Evolutionary conservation across 805 yeast species (phyloP), one percentile per base, ranked within the genome.

Genomic region (Wickerhamomyces kurtzmanii): DNA sequence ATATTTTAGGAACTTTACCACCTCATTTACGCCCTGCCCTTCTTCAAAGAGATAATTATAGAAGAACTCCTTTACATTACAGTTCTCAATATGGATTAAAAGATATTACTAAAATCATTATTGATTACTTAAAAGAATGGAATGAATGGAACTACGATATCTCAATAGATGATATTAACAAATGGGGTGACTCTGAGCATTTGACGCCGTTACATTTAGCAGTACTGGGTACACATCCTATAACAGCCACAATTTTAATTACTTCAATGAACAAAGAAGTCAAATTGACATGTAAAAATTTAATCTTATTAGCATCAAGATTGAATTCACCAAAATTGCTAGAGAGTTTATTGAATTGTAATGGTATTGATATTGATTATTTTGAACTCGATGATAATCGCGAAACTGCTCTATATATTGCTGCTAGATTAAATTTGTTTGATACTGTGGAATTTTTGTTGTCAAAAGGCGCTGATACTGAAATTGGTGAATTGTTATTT

Each of bases 21-120:
- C 62, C 65, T 2, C 67, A 65, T 36, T 57, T 72, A 34, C 65
- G 75, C 34, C 55, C 64, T 15, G 65, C 68, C 3, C 57, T 87
- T 14, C 54, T 76, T 26, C 76, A 79, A 28, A 70, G 68, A 24
- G 97, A 87, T 49, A 75, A 70, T 33, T 82, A 84, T 47, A 65
- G 64, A 36, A 67, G 96, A 34, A 81, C 95, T 0, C 94, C 96
- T 0, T 58, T 89, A 31, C 96, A 89, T 55, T 87, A 87, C 50
- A 77, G 94, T 12, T 76, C 91, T 3, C 91, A 84, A 42, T 85
- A 75, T 49, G 96, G 96, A 0, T 60, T 87, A 31, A 71, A 68
- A 32, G 71, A 69, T 28, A 72, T 78, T 20, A 63, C 84, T 3
- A 56, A 57, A 10, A 60, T 73, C 15, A 61, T 87, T 18, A 56